Percentiles rank a stretch among this genome's conserved stretches.
phyloP scores from a whole-genome alignment of 441 rosid genomes.

The Geranium incanum region DNA sequence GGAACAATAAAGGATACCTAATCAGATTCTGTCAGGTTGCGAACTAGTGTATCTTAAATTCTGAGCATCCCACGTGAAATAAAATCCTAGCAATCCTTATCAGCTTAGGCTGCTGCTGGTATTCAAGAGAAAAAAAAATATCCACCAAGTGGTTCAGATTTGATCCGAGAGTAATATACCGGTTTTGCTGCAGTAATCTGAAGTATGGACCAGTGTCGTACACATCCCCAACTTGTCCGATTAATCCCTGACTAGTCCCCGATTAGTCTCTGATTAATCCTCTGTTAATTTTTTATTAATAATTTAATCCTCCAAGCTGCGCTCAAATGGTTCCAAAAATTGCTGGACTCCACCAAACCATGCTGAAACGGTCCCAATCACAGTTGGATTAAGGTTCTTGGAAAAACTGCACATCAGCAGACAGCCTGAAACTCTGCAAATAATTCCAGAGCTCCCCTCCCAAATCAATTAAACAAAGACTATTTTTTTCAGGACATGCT shows the following conservation, averaged over 20 bases:
- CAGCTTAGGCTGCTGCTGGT: background rate
- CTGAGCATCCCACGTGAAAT: slow-evolving; percentile 5
- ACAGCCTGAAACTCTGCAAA: background rate
- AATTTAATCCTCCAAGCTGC: background rate
- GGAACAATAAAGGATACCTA: background rate
- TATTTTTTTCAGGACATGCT: background rate
- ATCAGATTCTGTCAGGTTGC: slow-evolving; percentile 7
- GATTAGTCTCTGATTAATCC: too few species aligned
- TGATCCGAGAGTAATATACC: background rate
- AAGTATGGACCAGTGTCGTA: background rate
- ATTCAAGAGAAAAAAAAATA: background rate
- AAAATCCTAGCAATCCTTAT: slow-evolving; percentile 3
- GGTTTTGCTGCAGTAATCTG: background rate
- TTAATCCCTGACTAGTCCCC: too few species aligned
- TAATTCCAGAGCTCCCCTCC: background rate
- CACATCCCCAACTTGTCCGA: too few species aligned
- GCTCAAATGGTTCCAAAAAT: background rate
- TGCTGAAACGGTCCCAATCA: background rate
- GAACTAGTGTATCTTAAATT: background rate
- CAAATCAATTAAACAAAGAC: background rate
- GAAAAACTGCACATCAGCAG: background rate
- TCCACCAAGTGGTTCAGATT: background rate
- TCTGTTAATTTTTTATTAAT: too few species aligned
- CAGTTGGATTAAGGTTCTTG: background rate
- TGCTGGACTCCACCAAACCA: background rate